phyloP scores from a whole-genome alignment of 176 grass and related monocot species.

The Oryza longistaminata region DNA sequence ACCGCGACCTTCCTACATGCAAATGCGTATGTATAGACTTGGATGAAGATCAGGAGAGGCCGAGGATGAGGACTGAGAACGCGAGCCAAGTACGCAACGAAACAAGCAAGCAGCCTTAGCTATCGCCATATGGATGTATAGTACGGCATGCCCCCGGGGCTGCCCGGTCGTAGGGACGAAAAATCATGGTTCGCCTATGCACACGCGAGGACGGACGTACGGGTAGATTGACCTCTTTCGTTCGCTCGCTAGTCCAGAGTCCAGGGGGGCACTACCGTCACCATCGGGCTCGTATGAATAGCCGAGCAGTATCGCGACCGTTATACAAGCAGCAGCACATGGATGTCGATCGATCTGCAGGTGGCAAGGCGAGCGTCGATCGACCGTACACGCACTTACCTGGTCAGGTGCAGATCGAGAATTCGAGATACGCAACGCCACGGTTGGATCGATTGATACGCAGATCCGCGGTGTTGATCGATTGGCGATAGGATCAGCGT shows the following conservation, averaged over 20 bases:
- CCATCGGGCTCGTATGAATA: not conserved
- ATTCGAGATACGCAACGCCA: not conserved
- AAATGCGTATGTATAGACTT: not conserved
- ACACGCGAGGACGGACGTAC: not conserved
- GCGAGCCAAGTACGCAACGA: not conserved
- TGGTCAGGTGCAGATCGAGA: not conserved
- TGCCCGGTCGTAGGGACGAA: not conserved
- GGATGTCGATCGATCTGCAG: not conserved
- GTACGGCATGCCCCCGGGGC: conserved; percentile 21
- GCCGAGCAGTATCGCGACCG: not conserved
- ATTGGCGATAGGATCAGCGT: not conserved
- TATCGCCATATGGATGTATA: not conserved
- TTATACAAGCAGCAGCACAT: not conserved
- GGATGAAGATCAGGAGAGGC: not conserved
- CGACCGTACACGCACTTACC: not conserved
- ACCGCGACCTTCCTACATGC: not conserved
- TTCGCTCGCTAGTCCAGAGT: not conserved
- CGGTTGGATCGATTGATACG: not conserved
- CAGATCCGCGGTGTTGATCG: not conserved
- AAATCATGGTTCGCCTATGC: not conserved
- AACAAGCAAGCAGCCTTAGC: not conserved
- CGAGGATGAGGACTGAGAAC: not conserved
- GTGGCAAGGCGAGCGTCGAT: not conserved
- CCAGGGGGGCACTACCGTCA: not conserved
- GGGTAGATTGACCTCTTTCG: not conserved